Conservation (phyloP, 495 filamentous ascomycete genomes). For the Penicillium tannophilum region DNA sequence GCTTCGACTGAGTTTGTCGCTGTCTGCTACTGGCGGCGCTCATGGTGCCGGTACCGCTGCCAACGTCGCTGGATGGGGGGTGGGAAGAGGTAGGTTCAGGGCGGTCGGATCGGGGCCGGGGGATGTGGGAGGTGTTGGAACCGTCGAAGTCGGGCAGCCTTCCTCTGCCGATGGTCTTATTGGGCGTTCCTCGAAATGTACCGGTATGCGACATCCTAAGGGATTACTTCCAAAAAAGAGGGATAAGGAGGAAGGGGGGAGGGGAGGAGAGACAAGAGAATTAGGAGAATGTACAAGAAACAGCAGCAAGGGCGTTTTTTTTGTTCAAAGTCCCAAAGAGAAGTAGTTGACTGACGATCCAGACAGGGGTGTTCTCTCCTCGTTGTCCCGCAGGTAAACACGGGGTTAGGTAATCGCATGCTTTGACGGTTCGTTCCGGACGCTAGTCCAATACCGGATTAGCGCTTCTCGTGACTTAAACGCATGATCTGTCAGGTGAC, state of each 20-base stretch:
- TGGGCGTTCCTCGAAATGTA: slow-evolving; percentile 47
- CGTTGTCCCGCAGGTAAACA: slow-evolving; percentile 27
- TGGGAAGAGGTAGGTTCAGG: slow-evolving; percentile 61
- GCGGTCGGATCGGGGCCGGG: slow-evolving; percentile 80
- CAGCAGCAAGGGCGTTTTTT: slow-evolving; percentile 25
- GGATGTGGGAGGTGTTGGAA: slow-evolving; percentile 71
- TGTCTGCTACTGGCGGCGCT: slow-evolving; percentile 77
- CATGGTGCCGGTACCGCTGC: slow-evolving; percentile 57
- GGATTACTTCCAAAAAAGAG: slow-evolving; percentile 23
- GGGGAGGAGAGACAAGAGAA: slow-evolving; percentile 23
- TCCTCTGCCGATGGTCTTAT: slow-evolving; percentile 60
- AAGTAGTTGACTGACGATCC: slow-evolving; percentile 31
- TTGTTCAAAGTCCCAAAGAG: slow-evolving; percentile 10
- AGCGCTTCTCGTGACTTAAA: slow-evolving; percentile 11
- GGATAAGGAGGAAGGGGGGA: slow-evolving; percentile 13
- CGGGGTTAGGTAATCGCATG: slow-evolving; percentile 19
- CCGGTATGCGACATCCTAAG: slow-evolving; percentile 61
- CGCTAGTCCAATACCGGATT: slow-evolving; percentile 17
- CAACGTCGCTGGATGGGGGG: slow-evolving; percentile 61
- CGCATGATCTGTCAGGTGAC: slow-evolving; percentile 16
- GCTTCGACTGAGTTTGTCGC: slow-evolving; percentile 92
- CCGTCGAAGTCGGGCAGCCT: slow-evolving; percentile 69
- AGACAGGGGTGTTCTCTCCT: slow-evolving; percentile 32
- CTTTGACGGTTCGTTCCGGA: slow-evolving; percentile 24
- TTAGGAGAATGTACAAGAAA: slow-evolving; percentile 12